Percentiles rank a stretch among this genome's conserved stretches.
Conservation (phyloP, 2,329 filamentous ascomycete genomes). For the Tolypocladium tundrense region DNA sequence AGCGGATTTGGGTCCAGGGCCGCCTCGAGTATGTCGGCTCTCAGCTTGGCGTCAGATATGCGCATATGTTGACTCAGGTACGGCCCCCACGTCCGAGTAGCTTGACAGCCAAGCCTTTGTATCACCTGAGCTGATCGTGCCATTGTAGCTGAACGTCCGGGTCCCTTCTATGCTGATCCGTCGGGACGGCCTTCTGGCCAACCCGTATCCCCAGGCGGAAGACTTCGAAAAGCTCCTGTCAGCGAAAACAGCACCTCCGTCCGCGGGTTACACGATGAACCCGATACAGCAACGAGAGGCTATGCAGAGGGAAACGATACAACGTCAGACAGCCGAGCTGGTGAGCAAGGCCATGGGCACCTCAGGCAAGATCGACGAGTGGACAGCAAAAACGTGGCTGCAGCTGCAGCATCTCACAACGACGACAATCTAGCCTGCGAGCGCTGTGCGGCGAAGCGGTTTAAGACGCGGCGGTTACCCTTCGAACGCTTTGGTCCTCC, state of each 20-base stretch:
- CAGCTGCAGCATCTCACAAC: constrained; percentile 12
- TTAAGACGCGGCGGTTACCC: neutral
- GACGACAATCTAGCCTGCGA: constrained; percentile 2
- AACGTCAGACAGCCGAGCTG: constrained; percentile 31
- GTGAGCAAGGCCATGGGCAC: constrained; percentile 28
- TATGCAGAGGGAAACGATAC: constrained; percentile 33
- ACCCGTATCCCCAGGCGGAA: constrained; percentile 28
- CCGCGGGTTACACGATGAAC: constrained; percentile 25
- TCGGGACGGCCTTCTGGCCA: constrained; percentile 38
- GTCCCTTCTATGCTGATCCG: constrained; percentile 54
- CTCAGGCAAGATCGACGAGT: constrained; percentile 24
- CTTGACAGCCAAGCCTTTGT: neutral
- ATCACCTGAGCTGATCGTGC: constrained; percentile 1
- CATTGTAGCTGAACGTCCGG: constrained; percentile 42
- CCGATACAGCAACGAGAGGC: constrained; percentile 38
- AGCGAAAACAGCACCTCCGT: constrained; percentile 22
- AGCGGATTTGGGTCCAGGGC: constrained; percentile 44
- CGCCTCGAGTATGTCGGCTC: constrained; percentile 44
- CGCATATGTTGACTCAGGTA: constrained; percentile 44
- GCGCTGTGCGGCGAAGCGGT: neutral
- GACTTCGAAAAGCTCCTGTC: constrained; percentile 37
- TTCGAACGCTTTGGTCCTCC: neutral
- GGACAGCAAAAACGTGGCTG: constrained; percentile 27
- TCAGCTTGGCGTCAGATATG: constrained; percentile 48
- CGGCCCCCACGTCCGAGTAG: neutral